Percentiles rank a stretch among this genome's conserved stretches.
Conservation (phyloP, 129 eudicot species). For the Saposhnikovia divaricata region DNA sequence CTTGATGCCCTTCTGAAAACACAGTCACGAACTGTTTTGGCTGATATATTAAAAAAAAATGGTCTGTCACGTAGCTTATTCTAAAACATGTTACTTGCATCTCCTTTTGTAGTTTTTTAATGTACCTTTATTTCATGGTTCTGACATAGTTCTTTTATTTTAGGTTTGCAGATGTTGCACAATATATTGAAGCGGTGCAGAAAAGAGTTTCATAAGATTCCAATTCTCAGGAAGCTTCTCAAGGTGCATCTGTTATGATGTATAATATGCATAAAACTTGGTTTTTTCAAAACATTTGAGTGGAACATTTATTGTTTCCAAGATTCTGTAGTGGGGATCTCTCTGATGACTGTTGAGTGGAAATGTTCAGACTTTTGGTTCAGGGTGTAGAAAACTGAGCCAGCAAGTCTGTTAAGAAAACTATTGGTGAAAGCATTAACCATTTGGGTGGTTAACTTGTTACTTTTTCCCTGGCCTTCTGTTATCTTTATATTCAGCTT, state of each 20-base stretch:
- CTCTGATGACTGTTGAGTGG: not conserved
- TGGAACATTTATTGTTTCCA: not conserved
- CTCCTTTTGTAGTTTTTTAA: conserved; percentile 3
- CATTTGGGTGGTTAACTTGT: not conserved
- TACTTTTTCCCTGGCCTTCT: not conserved
- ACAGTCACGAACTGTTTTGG: conserved; percentile 72
- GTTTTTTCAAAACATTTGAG: not conserved
- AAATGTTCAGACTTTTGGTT: not conserved
- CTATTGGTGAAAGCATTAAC: not conserved
- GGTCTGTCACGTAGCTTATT: conserved; percentile 35
- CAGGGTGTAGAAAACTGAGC: not conserved
- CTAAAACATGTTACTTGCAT: not conserved
- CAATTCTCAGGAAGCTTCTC: conserved; percentile 85
- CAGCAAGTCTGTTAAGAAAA: not conserved
- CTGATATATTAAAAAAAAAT: conserved; percentile 73
- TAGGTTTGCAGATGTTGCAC: conserved; percentile 97
- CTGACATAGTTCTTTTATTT: conserved; percentile 4
- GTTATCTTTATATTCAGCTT: not conserved
- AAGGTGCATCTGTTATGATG: conserved; percentile 40
- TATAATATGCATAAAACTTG: not conserved
- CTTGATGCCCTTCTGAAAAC: conserved; percentile 85
- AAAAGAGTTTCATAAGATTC: conserved; percentile 68
- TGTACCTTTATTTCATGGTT: not conserved
- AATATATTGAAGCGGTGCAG: conserved; percentile 68
- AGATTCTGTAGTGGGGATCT: not conserved